A percentile compares a stretch with the other conserved stretches of the same genome.
Conservation (phyloP, 75 land plant species). For the Adiantum capillusveneris region DNA sequence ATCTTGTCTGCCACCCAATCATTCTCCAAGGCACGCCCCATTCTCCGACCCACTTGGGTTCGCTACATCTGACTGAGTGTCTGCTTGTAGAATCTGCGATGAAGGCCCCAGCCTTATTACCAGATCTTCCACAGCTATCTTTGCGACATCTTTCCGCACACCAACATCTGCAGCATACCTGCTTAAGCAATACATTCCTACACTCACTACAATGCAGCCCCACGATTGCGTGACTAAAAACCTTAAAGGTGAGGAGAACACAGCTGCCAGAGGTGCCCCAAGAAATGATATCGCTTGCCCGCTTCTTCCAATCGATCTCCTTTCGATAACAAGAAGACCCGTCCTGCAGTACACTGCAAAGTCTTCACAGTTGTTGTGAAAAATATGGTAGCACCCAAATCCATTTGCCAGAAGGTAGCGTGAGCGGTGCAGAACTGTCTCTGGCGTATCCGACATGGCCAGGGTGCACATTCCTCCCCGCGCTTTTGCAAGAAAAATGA, state of each 20-base stretch:
- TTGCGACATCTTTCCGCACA: constrained; percentile 67
- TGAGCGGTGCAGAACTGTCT: constrained; percentile 22
- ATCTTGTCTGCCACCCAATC: too few relatives aligned
- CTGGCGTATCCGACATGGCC: constrained; percentile 19
- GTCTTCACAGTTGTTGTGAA: constrained; percentile 36
- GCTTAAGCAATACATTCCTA: constrained; percentile 82
- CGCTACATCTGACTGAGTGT: too few relatives aligned
- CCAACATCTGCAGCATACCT: constrained; percentile 87
- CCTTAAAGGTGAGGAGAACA: constrained; percentile 54
- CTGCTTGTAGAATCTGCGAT: too few relatives aligned
- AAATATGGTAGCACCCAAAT: constrained; percentile 29
- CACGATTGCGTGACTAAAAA: constrained; percentile 56
- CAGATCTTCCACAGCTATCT: constrained; percentile 82
- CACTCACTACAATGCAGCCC: constrained; percentile 60
- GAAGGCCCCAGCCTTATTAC: not conserved
- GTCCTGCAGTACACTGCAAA: constrained; percentile 43
- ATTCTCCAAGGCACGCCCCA: too few relatives aligned
- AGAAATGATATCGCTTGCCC: constrained; percentile 79
- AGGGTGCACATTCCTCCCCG: constrained; percentile 32
- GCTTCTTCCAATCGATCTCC: constrained; percentile 53
- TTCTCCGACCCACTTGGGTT: too few relatives aligned
- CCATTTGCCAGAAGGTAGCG: constrained; percentile 29
- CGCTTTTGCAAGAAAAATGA: constrained; percentile 63
- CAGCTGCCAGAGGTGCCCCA: constrained; percentile 71
- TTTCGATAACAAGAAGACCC: constrained; percentile 38